Evolutionary conservation across 2,329 filamentous ascomycete genomes (phyloP).

Genomic region (Penicillium palitans): DNA sequence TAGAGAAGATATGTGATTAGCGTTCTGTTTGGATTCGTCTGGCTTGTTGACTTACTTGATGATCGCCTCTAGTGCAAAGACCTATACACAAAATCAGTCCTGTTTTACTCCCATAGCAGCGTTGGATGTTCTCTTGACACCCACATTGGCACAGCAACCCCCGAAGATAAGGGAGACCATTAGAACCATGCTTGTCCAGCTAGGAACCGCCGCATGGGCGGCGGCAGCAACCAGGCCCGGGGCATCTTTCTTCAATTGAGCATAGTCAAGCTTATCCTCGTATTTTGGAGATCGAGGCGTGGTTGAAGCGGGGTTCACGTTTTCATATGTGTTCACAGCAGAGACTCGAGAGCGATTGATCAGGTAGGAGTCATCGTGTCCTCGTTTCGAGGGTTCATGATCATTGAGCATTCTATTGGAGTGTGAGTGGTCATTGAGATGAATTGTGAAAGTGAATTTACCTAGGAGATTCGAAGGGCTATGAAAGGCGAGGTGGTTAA

Average conservation of each 20-base stretch:
- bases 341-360: constrained; percentile 4
- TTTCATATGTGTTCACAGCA: background rate
- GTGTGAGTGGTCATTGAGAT: background rate
- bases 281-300: background rate
- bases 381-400: constrained; percentile 9
- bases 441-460: background rate
- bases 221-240: constrained; percentile 29
- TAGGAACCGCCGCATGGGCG: constrained; percentile 49
- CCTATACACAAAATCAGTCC: constrained; percentile 52
- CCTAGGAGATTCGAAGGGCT: background rate
- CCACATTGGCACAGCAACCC: constrained; percentile 89
- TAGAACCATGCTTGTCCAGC: constrained; percentile 62
- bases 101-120: constrained; percentile 1
- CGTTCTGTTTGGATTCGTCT: background rate
- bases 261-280: background rate
- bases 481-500: background rate
- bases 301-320: background rate
- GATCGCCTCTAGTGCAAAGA: constrained; percentile 94
- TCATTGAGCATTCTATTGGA: constrained; percentile 21
- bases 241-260: constrained; percentile 11
- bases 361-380: constrained; percentile 7
- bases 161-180: constrained; percentile 91
- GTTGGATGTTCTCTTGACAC: constrained; percentile 31
- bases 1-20: constrained; percentile 39
- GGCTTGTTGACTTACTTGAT: constrained; percentile 69